Percentiles rank a stretch among this genome's conserved stretches.
Conservation (phyloP, 306 rosid genomes). For the Herpetospermum pedunculosum region DNA sequence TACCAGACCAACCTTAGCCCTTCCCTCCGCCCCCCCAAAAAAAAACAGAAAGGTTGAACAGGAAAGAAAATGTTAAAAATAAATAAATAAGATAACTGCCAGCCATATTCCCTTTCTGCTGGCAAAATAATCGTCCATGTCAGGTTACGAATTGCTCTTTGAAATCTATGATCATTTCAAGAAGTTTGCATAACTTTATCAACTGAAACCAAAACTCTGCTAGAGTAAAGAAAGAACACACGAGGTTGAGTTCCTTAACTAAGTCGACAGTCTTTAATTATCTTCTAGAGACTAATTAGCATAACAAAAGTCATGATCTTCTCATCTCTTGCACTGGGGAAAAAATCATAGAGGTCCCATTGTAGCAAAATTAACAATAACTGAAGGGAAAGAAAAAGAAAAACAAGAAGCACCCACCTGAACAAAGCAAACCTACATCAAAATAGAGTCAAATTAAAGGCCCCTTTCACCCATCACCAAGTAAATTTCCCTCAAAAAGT, state of each 20-base stretch:
- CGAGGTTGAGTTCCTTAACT: neutral
- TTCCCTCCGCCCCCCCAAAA: neutral
- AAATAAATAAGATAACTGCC: neutral
- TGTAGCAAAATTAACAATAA: neutral
- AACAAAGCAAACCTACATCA: constrained; percentile 2
- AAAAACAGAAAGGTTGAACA: neutral
- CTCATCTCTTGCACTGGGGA: neutral
- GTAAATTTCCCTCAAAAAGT: neutral
- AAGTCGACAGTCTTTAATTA: neutral
- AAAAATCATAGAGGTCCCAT: neutral
- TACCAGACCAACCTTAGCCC: neutral
- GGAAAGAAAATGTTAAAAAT: neutral
- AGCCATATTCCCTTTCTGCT: neutral
- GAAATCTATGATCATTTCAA: neutral
- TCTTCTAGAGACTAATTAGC: neutral
- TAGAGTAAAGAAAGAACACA: neutral
- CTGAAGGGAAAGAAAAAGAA: too few species aligned
- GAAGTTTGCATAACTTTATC: neutral
- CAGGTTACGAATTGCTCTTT: neutral
- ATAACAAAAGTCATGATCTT: neutral
- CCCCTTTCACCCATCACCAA: neutral
- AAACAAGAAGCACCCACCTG: neutral
- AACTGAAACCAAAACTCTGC: neutral
- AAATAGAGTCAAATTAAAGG: neutral
- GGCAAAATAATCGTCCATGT: neutral